phyloP scores from a whole-genome alignment of 352 stramenopile genomes.

The Globisporangium okanoganense region DNA sequence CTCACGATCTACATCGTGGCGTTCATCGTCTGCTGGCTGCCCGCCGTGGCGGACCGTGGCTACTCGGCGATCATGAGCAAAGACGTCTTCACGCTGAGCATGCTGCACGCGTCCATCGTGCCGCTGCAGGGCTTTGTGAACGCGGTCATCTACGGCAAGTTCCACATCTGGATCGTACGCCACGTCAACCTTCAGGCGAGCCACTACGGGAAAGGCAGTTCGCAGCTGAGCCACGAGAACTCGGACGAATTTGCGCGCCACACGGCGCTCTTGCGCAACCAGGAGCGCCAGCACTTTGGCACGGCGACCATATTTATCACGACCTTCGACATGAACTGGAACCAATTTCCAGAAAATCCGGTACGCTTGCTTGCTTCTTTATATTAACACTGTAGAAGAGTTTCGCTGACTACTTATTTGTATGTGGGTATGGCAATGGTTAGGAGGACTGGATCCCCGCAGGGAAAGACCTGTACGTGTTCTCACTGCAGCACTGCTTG shows the following conservation, averaged over 20 bases:
- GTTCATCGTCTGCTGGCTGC: conserved; percentile 81
- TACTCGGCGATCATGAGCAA: conserved; percentile 58
- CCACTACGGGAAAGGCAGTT: conserved; percentile 24
- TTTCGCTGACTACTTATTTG: neutral
- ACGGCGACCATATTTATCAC: conserved; percentile 78
- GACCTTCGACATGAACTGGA: conserved; percentile 82
- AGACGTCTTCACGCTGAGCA: conserved; percentile 54
- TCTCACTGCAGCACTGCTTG: conserved; percentile 77
- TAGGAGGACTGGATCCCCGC: conserved; percentile 70
- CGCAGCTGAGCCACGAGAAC: conserved; percentile 36
- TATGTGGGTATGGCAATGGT: neutral
- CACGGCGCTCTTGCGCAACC: conserved; percentile 34
- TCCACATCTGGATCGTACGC: conserved; percentile 74
- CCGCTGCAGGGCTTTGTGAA: conserved; percentile 82
- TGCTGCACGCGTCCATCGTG: conserved; percentile 77
- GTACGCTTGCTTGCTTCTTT: conserved; percentile 13
- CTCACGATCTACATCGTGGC: conserved; percentile 76
- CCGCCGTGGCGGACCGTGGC: conserved; percentile 56
- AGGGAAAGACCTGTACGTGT: conserved; percentile 78
- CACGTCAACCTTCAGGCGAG: conserved; percentile 43
- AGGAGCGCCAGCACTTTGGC: conserved; percentile 57
- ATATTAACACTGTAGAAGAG: neutral
- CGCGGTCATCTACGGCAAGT: conserved; percentile 84
- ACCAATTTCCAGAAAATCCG: conserved; percentile 54
- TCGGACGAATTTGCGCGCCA: conserved; percentile 35